These are phyloP conservation scores for Cercospora canescens DNA, from an alignment of 2,329 filamentous ascomycete genomes.

Conservation along the genomic window DNA sequence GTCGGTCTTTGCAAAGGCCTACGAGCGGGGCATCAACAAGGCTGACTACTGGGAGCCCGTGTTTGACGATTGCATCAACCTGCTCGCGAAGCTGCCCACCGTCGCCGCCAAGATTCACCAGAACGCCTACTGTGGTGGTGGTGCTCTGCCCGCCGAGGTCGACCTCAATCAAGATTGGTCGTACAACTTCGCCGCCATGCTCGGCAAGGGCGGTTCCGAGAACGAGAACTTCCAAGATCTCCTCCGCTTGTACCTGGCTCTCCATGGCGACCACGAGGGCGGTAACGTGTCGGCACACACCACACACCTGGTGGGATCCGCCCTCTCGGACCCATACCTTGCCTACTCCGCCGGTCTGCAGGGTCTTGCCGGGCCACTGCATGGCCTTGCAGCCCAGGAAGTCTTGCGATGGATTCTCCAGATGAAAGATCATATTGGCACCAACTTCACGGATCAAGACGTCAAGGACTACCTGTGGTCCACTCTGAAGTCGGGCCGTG, in stretches of 20 bases:
- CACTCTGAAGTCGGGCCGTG: conserved; percentile 88
- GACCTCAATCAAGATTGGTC: conserved; percentile 92
- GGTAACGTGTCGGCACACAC: conserved; percentile 96
- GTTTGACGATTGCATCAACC: conserved; percentile 90
- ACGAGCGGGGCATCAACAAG: conserved; percentile 88
- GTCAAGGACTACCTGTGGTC: conserved; percentile 89
- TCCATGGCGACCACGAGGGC: conserved; percentile 97
- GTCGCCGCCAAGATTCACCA: conserved; percentile 98
- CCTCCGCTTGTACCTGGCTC: conserved; percentile 87
- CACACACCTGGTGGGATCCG: conserved; percentile 92
- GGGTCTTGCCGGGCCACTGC: conserved; percentile 89
- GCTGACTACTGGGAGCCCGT: conserved; percentile 98
- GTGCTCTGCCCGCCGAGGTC: conserved; percentile 71
- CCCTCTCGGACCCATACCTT: conserved; percentile 91
- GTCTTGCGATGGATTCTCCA: conserved; percentile 95
- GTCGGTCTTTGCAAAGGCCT: conserved; percentile 89
- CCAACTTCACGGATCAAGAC: conserved; percentile 74
- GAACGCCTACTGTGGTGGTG: conserved; percentile 75
- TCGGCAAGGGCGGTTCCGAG: conserved; percentile 84
- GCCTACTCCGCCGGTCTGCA: conserved; percentile 95
- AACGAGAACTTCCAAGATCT: conserved; percentile 96
- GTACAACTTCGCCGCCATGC: conserved; percentile 96
- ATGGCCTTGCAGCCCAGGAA: conserved; percentile 93
- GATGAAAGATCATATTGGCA: conserved; percentile 87
- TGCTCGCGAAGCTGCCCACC: conserved; percentile 93